These are phyloP conservation scores for Rosa multiflora DNA, from an alignment of 306 rosid genomes.

Conservation along the genomic window DNA sequence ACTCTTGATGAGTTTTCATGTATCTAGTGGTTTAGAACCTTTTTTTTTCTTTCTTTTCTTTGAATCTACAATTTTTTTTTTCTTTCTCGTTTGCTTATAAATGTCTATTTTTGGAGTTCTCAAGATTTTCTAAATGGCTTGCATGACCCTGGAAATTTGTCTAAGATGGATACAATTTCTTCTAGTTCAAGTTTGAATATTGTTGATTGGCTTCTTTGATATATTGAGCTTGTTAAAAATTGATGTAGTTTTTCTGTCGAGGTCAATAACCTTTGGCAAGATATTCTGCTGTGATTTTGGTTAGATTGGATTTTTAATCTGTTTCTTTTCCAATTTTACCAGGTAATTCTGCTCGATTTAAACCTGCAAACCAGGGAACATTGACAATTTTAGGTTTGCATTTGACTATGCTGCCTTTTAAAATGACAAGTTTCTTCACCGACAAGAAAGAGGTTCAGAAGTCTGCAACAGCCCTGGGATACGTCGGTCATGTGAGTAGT, in stretches of 20 bases:
- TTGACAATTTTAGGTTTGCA: slow-evolving; percentile 86
- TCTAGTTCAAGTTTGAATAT: background rate
- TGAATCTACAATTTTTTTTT: background rate
- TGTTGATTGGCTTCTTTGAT: background rate
- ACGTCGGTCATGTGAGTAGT: slow-evolving; percentile 86
- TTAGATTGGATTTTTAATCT: slow-evolving; percentile 12
- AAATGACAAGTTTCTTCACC: slow-evolving; percentile 78
- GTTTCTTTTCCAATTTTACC: slow-evolving; percentile 13
- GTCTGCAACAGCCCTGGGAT: slow-evolving; percentile 94
- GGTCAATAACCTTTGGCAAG: background rate
- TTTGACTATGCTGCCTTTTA: slow-evolving; percentile 77
- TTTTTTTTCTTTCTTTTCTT: background rate
- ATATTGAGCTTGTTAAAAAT: background rate
- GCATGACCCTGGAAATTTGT: background rate
- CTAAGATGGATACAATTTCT: background rate
- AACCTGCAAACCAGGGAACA: slow-evolving; percentile 66
- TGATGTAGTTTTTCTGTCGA: background rate
- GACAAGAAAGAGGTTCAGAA: slow-evolving; percentile 90
- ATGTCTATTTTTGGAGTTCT: background rate
- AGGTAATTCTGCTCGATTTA: slow-evolving; percentile 66
- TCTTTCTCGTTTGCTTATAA: background rate
- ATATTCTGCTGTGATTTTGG: slow-evolving; percentile 19
- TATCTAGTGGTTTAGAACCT: background rate
- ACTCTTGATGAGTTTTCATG: background rate
- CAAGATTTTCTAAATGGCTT: background rate